Conservation (phyloP, 2,329 filamentous ascomycete species). For the Periconia macrospinosa region DNA sequence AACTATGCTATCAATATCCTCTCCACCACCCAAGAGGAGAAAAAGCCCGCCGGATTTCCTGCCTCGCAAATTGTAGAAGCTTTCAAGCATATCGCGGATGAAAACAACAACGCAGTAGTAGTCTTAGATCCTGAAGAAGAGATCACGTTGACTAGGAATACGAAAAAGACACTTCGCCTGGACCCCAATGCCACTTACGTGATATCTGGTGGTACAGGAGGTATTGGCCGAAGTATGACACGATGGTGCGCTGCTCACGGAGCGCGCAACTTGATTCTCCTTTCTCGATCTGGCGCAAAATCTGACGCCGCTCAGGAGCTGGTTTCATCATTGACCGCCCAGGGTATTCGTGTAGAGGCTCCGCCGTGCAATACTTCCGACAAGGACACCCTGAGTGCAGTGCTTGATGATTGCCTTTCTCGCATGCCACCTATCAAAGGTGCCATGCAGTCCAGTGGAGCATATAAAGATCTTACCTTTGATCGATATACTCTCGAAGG, state of each 20-base stretch:
- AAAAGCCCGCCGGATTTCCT: not conserved
- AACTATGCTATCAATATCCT: not conserved
- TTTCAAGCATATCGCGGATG: not conserved
- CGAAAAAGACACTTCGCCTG: conserved; percentile 12
- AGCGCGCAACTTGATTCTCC: conserved; percentile 14
- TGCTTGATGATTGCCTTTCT: conserved; percentile 15
- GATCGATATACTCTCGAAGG: conserved; percentile 13
- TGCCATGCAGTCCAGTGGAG: conserved; percentile 16
- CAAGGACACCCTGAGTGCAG: not conserved
- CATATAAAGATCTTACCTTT: conserved; percentile 14
- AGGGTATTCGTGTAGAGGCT: conserved; percentile 2
- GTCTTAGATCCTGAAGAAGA: not conserved
- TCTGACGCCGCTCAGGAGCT: not conserved
- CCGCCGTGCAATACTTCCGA: conserved; percentile 13
- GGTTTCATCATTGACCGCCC: conserved; percentile 4
- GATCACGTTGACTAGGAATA: not conserved
- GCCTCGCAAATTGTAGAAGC: not conserved
- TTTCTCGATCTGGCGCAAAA: conserved; percentile 15
- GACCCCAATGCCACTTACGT: conserved; percentile 13
- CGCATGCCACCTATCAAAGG: conserved; percentile 20
- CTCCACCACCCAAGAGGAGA: not conserved
- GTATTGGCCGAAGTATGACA: conserved; percentile 21
- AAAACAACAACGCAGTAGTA: not conserved
- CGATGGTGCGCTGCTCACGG: conserved; percentile 10
- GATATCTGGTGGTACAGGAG: conserved; percentile 21